Conservation (phyloP, 106 monocot species). For the Dendrobium officinale region DNA sequence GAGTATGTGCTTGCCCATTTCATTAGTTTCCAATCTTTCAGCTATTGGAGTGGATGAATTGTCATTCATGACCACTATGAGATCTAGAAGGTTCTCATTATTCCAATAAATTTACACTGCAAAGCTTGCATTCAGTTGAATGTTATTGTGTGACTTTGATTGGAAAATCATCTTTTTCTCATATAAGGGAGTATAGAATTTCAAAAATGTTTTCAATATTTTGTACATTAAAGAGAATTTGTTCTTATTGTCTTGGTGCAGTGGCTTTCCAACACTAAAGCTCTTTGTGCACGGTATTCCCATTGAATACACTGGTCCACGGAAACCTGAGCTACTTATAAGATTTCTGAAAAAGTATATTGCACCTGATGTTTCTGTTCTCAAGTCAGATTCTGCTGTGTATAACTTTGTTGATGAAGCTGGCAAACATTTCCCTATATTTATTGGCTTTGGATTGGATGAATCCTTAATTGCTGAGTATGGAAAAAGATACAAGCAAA, state of each 20-base stretch:
- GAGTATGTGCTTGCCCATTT: conserved; percentile 46
- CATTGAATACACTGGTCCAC: conserved; percentile 75
- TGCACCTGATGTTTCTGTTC: conserved; percentile 73
- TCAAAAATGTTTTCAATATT: neutral
- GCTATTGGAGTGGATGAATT: neutral
- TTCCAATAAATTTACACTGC: neutral
- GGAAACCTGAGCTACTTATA: conserved; percentile 77
- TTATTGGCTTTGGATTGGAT: conserved; percentile 87
- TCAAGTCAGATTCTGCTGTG: conserved; percentile 68
- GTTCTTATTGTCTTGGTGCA: conserved; percentile 24
- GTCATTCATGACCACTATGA: neutral
- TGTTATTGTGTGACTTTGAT: neutral
- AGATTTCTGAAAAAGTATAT: conserved; percentile 77
- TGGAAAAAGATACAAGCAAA: conserved; percentile 72
- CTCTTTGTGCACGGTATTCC: conserved; percentile 89
- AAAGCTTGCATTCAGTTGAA: neutral
- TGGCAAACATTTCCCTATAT: conserved; percentile 82
- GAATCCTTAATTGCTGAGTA: conserved; percentile 55
- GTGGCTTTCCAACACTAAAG: conserved; percentile 90
- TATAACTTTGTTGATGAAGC: conserved; percentile 58
- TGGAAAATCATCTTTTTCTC: neutral
- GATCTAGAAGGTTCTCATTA: neutral
- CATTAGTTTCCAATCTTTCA: neutral
- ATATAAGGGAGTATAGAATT: neutral
- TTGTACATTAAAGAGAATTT: neutral